phyloP scores from a whole-genome alignment of 1,139 yeast species.

The Ashbya aceris region DNA sequence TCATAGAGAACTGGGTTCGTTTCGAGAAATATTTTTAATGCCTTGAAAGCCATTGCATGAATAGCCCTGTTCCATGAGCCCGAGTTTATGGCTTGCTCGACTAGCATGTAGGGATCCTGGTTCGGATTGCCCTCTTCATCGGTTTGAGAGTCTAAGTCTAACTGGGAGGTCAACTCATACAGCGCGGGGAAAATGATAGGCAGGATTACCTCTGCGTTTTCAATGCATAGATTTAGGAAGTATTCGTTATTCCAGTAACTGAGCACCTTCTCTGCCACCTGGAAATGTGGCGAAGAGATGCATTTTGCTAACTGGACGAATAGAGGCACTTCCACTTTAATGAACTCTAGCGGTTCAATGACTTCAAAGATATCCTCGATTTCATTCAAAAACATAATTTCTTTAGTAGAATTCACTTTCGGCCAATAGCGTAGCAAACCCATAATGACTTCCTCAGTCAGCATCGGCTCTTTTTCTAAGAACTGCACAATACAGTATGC shows the following conservation, averaged over 20 bases:
- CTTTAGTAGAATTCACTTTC: constrained; percentile 88
- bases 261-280: constrained; percentile 90
- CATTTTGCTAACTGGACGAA: constrained; percentile 92
- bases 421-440: constrained; percentile 96
- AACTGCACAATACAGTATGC: constrained; percentile 97
- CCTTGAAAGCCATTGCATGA: constrained; percentile 82
- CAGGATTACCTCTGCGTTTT: constrained; percentile 80
- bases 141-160: constrained; percentile 35
- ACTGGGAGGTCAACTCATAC: constrained; percentile 61
- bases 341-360: constrained; percentile 87
- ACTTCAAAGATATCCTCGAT: constrained; percentile 95
- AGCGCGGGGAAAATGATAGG: constrained; percentile 89
- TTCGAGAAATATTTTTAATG: constrained; percentile 87
- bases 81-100: constrained; percentile 31
- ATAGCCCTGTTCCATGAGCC: constrained; percentile 82
- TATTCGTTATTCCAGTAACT: constrained; percentile 95
- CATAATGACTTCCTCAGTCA: constrained; percentile 92
- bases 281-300: constrained; percentile 92
- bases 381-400: constrained; percentile 90
- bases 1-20: constrained; percentile 86
- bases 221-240: constrained; percentile 81
- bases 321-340: constrained; percentile 84
- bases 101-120: constrained; percentile 30
- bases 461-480: constrained; percentile 80
- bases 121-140: constrained; percentile 29